phyloP scores from a whole-genome alignment of 805 yeast species.

The Nakazawaea wyomingensis region DNA sequence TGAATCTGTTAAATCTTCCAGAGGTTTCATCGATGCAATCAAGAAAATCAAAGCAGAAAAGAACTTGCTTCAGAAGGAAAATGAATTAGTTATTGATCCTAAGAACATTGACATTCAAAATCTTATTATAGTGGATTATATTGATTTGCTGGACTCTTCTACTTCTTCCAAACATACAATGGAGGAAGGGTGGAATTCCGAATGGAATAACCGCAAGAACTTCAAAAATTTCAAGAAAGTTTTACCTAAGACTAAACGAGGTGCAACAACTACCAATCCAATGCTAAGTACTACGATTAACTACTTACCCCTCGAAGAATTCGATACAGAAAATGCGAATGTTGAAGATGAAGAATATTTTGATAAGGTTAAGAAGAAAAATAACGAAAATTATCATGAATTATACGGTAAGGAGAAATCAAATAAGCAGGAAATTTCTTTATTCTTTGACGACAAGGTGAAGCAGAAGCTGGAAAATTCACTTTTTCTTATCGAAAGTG shows the following conservation, averaged over 20 bases:
- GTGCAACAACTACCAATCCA: background rate
- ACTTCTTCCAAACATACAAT: background rate
- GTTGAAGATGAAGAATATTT: slow-evolving; percentile 6
- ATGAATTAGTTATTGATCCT: background rate
- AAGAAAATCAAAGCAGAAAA: slow-evolving; percentile 10
- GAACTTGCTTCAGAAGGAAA: background rate
- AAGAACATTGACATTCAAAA: slow-evolving; percentile 4
- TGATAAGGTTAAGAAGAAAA: background rate
- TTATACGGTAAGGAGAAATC: background rate
- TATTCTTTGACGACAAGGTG: background rate
- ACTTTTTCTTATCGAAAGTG: background rate
- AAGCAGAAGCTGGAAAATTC: background rate
- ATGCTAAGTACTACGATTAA: slow-evolving; percentile 1
- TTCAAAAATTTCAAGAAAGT: slow-evolving; percentile 10
- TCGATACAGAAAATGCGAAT: background rate
- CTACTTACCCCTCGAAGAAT: slow-evolving; percentile 8
- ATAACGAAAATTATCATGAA: background rate
- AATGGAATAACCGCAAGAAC: slow-evolving; percentile 13
- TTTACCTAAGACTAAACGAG: background rate
- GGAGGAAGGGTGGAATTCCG: slow-evolving; percentile 4
- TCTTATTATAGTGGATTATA: slow-evolving; percentile 6
- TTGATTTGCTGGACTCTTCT: background rate
- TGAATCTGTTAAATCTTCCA: background rate
- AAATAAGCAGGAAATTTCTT: background rate
- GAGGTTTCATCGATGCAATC: slow-evolving; percentile 6